A percentile compares a stretch with the other conserved stretches of the same genome.
Evolutionary conservation across 2,329 filamentous ascomycete genomes (phyloP).

Genomic region (Beauveria scarabaeidicola): DNA sequence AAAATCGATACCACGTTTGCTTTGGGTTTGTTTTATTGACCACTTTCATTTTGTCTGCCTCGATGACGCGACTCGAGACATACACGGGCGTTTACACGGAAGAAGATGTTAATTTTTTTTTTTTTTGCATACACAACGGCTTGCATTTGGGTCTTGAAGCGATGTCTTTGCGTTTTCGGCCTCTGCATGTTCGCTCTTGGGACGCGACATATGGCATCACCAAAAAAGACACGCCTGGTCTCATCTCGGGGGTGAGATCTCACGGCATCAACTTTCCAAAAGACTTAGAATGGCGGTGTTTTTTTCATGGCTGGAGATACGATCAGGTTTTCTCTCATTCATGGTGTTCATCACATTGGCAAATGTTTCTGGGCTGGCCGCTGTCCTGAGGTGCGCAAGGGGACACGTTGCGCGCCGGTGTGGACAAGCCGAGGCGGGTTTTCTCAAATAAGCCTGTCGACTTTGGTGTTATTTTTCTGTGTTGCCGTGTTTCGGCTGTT

Average conservation of each 20-base stretch:
- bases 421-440: slow-evolving; percentile 10
- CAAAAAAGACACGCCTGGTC: slow-evolving; percentile 5
- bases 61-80: slow-evolving; percentile 31
- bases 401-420: slow-evolving; percentile 21
- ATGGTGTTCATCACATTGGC: slow-evolving; percentile 25
- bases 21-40: slow-evolving; percentile 25
- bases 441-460: slow-evolving; percentile 26
- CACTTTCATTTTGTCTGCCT: slow-evolving; percentile 23
- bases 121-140: slow-evolving; percentile 26
- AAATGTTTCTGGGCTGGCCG: slow-evolving; percentile 21
- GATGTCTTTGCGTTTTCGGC: slow-evolving; percentile 26
- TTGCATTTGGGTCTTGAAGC: slow-evolving; percentile 21
- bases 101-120: slow-evolving; percentile 5
- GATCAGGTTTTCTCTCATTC: slow-evolving; percentile 13
- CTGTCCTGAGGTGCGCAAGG: slow-evolving; percentile 27
- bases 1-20: slow-evolving; percentile 39
- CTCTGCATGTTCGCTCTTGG: slow-evolving; percentile 27
- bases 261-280: slow-evolving; percentile 40
- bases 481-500: slow-evolving; percentile 10
- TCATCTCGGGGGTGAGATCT: slow-evolving; percentile 32
- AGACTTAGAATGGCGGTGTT: slow-evolving; percentile 35
- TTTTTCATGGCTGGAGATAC: slow-evolving; percentile 23
- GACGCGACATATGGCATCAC: slow-evolving; percentile 1
- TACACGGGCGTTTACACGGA: slow-evolving; percentile 27
- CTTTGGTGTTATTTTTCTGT: slow-evolving; percentile 16